Percentiles rank a stretch among this genome's conserved stretches.
Evolutionary conservation across 805 yeast species (phyloP).

Genomic region (Candida odintsovae): DNA sequence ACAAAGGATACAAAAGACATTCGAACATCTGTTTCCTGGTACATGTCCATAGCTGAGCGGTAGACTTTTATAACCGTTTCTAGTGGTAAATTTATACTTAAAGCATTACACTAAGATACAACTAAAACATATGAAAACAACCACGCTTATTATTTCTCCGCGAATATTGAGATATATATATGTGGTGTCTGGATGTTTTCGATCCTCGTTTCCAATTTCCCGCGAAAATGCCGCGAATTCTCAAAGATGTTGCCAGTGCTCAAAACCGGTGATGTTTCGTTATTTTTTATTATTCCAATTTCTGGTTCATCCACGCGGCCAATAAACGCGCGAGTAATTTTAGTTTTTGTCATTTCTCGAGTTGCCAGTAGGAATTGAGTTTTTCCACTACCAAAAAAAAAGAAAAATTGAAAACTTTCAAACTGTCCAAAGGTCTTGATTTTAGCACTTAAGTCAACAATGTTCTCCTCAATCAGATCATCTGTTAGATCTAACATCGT

Average conservation of each 20-base stretch:
- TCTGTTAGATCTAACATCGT: conserved; percentile 27
- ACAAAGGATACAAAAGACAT: conserved; percentile 31
- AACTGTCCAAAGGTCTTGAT: conserved; percentile 1
- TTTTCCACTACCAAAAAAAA: conserved; percentile 1
- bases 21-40: conserved; percentile 26
- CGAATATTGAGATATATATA: too few species aligned
- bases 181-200: background rate
- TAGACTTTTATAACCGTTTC: too few species aligned
- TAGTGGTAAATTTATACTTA: too few species aligned
- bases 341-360: background rate
- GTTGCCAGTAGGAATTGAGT: background rate
- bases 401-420: conserved; percentile 1
- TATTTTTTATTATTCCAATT: too few species aligned
- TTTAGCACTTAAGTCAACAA: conserved; percentile 8
- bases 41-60: background rate
- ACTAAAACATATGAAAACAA: too few species aligned
- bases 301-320: background rate
- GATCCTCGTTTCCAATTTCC: too few species aligned
- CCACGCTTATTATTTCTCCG: too few species aligned
- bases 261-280: background rate
- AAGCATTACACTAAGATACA: too few species aligned
- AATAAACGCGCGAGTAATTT: background rate
- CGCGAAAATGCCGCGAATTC: too few species aligned
- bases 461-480: conserved; percentile 28
- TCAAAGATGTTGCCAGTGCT: background rate